Percentiles rank a stretch among this genome's conserved stretches.
Conservation (phyloP, 2,329 filamentous ascomycete genomes). For the Blastomyces emzantsi region DNA sequence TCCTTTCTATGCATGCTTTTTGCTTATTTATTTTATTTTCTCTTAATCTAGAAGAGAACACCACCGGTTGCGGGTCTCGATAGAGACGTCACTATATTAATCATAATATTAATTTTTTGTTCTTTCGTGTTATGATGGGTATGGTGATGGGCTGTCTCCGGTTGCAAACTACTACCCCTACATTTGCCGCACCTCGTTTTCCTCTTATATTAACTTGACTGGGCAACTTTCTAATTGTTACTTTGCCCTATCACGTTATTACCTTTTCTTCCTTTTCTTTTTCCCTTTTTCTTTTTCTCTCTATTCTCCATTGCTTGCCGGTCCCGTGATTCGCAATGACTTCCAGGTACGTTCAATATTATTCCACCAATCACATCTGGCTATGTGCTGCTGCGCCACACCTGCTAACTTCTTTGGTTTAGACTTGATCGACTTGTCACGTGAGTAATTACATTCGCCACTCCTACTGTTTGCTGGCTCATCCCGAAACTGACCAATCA, state of each 20-base stretch:
- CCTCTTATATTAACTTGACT: neutral
- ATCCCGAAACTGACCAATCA: conserved; percentile 4
- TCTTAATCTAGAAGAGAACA: neutral
- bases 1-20: conserved; percentile 2
- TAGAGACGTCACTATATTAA: neutral
- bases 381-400: conserved; percentile 28
- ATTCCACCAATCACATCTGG: conserved; percentile 18
- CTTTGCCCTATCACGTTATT: neutral
- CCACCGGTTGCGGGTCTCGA: neutral
- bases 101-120: neutral
- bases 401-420: conserved; percentile 13
- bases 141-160: neutral
- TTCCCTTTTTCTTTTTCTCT: neutral
- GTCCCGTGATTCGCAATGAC: conserved; percentile 26
- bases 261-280: no score
- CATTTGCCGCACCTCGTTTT: neutral
- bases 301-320: neutral
- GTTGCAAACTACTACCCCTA: neutral
- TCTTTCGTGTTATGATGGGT: conserved; percentile 8
- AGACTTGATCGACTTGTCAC: conserved; percentile 81
- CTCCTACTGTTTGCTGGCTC: neutral
- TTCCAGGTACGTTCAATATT: conserved; percentile 30
- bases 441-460: conserved; percentile 47
- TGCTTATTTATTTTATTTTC: conserved; percentile 7
- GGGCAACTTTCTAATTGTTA: neutral